Percentiles rank a stretch among this genome's conserved stretches.
Conservation (phyloP, 1,284 basidiomycete genomes). For the Pisolithus thermaeus region DNA sequence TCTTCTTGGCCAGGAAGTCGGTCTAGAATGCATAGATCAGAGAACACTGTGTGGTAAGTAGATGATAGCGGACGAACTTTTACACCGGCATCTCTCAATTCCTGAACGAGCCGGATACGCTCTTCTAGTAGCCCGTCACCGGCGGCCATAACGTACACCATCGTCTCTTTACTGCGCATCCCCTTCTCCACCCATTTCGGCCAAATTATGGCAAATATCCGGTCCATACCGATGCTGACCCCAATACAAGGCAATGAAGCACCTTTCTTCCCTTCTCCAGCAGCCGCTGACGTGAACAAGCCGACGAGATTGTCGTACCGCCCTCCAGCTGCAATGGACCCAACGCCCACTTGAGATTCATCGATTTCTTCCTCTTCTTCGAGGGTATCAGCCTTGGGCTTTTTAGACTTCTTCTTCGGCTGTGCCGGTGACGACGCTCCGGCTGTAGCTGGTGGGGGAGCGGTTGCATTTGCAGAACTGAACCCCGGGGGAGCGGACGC, state of each 20-base stretch:
- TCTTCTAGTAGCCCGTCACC: constrained; percentile 89
- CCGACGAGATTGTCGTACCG: constrained; percentile 97
- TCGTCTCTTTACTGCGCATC: constrained; percentile 84
- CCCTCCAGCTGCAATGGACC: constrained; percentile 96
- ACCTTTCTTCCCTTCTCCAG: constrained; percentile 65
- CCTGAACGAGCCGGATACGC: constrained; percentile 77
- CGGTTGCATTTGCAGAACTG: constrained; percentile 46
- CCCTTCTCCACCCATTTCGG: constrained; percentile 75
- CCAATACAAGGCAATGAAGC: constrained; percentile 86
- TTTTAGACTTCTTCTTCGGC: constrained; percentile 52
- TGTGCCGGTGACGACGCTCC: constrained; percentile 26
- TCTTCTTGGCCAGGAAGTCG: constrained; percentile 91
- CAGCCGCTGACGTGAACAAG: constrained; percentile 82
- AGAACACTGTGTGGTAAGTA: constrained; percentile 4
- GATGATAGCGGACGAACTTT: constrained; percentile 47
- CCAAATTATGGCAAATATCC: constrained; percentile 94
- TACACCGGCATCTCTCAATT: constrained; percentile 85
- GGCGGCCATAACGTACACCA: constrained; percentile 91
- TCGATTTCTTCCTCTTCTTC: constrained; percentile 84
- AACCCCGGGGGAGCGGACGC: constrained; percentile 88
- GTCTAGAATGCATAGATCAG: constrained; percentile 43
- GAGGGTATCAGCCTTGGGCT: constrained; percentile 33
- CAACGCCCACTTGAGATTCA: constrained; percentile 91
- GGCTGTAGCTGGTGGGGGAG: constrained; percentile 34
- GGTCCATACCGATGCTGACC: constrained; percentile 89